Base-by-base conservation (phyloP, 345 rosid genomes). In the Pugionium cornutum region DNA sequence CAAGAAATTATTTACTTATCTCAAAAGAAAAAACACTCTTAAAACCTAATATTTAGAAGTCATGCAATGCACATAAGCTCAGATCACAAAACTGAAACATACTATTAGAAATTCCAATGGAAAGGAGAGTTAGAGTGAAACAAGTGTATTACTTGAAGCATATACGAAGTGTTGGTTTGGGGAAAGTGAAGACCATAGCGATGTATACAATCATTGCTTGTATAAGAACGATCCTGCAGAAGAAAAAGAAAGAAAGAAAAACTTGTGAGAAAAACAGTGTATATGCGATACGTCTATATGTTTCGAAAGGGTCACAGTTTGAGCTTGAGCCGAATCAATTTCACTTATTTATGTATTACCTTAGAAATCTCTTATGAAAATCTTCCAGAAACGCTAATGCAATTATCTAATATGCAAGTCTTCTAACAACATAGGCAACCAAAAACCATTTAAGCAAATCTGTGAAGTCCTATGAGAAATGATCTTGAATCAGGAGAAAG, bases 361-460 rank as follows among this genome's bases (percentile, higher is more conserved):
- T 86, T 89, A 74, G 83, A 89, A 53, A 89, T 79, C 46, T 18
- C 18, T 18, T 18, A 18, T 18, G 18, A 18, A 18, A 18, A 18
- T 89, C 96, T 74, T 86, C 89, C 35, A 89, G 87, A 75, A 86
- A 88, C 5, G 90, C 80, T 75, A 89, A 89, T 27, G 92, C 88
- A 64, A 86, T 86, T 70, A 88, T 80, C 69, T 90, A 2, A 89
- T 88, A 79, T 34, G 66, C 36, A 69, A 36, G 36, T 41, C 43
- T 27, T 47, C 9, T 59, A 58, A 46, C 28, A 62, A 40, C 2
- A 44, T 44, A 18, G 31, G 49, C 52, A 47, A 26, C 10, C 28
- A 18, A 18, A 44, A 44, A 7, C 49, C 49, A 11, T 18, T 7
- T 11, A 25, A 47, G 31, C 52, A 47, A 7, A 47, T 3, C 7